Percentiles rank a stretch among this genome's conserved stretches.
These are phyloP conservation scores for Populus davidiana DNA, from an alignment of 345 rosid genomes.

Conservation along the genomic window DNA sequence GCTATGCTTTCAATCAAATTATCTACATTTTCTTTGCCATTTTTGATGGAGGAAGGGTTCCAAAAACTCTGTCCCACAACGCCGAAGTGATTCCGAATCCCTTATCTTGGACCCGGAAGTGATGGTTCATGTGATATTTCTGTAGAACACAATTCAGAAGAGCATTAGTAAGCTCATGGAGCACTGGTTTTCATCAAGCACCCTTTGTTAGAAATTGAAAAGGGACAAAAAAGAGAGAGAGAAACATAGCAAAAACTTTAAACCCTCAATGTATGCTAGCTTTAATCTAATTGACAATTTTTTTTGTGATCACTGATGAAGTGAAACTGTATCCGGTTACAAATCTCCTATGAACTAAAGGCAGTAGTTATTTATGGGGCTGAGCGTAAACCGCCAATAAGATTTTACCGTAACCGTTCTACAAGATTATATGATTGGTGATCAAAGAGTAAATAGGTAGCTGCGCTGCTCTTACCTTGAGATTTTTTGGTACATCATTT, in stretches of 20 bases:
- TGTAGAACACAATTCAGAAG: conserved; percentile 27
- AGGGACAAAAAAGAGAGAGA: neutral
- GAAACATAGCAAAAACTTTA: neutral
- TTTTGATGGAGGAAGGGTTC: conserved; percentile 63
- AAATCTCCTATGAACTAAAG: neutral
- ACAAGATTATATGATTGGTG: neutral
- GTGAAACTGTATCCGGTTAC: neutral
- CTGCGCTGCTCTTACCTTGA: conserved; percentile 51
- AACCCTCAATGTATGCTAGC: neutral
- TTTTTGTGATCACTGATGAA: neutral
- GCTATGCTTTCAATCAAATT: neutral
- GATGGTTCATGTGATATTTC: conserved; percentile 96
- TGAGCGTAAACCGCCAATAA: neutral
- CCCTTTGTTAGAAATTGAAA: too few relatives aligned
- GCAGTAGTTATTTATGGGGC: neutral
- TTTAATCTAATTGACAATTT: neutral
- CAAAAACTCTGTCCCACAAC: conserved; percentile 80
- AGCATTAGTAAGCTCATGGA: neutral
- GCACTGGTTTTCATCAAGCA: too few relatives aligned
- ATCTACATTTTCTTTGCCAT: conserved; percentile 11
- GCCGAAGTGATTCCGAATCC: conserved; percentile 94
- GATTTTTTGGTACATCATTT: conserved; percentile 46
- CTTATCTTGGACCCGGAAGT: conserved; percentile 76
- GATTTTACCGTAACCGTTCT: neutral
- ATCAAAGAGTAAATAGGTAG: neutral